Percentiles rank a stretch among this genome's conserved stretches.
Conservation (phyloP, 495 filamentous ascomycete genomes). For the Xylaria castorea region DNA sequence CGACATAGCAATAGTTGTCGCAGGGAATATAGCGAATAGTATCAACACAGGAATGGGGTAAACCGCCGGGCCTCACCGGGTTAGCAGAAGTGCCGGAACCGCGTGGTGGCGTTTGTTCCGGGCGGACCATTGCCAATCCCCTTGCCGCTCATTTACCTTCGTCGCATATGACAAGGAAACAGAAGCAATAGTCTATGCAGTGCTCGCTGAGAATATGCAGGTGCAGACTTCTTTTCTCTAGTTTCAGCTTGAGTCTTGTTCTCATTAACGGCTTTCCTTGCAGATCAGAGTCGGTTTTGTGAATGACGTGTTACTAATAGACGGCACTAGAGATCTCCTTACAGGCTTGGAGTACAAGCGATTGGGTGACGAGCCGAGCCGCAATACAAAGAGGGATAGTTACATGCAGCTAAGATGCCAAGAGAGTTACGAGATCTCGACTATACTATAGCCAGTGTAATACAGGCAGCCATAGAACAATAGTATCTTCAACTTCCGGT, state of each 20-base stretch:
- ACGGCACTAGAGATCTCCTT: not conserved
- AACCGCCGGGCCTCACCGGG: not conserved
- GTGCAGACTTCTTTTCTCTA: not conserved
- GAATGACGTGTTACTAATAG: slow-evolving; percentile 2
- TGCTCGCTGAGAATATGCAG: not conserved
- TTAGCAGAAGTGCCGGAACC: not conserved
- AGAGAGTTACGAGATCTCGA: not conserved
- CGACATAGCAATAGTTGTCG: not conserved
- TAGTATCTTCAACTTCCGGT: not conserved
- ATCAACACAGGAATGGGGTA: not conserved
- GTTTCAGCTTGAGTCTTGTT: slow-evolving; percentile 3
- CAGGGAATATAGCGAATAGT: not conserved
- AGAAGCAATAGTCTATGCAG: slow-evolving; percentile 26
- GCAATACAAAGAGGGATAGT: slow-evolving; percentile 7
- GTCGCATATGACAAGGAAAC: slow-evolving; percentile 1
- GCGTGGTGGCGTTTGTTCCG: not conserved
- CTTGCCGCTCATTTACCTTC: slow-evolving; percentile 2
- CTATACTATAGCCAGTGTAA: not conserved
- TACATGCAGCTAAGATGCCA: slow-evolving; percentile 6
- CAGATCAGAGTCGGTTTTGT: slow-evolving; percentile 5
- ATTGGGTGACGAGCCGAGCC: slow-evolving; percentile 20
- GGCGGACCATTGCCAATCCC: not conserved
- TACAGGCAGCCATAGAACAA: not conserved
- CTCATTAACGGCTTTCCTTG: not conserved
- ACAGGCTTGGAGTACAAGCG: not conserved